A percentile compares a stretch with the other conserved stretches of the same genome.
These are phyloP conservation scores for Phaffia rhodozyma DNA, from an alignment of 1,284 basidiomycete species.

Conservation along the genomic window DNA sequence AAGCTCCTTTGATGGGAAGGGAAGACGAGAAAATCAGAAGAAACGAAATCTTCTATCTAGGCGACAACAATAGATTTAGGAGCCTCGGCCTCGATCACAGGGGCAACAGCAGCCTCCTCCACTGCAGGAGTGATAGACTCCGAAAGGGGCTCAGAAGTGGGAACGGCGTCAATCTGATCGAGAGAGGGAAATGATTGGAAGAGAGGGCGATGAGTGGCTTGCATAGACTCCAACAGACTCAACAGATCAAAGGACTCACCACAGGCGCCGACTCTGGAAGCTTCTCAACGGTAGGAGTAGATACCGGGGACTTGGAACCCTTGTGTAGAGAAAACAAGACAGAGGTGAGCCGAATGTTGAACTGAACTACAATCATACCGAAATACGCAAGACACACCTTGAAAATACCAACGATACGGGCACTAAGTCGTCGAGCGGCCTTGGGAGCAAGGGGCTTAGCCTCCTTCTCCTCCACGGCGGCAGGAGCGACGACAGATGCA, in stretches of 20 bases:
- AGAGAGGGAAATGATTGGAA: neutral
- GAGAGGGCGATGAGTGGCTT: neutral
- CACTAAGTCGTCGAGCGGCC: constrained; percentile 5
- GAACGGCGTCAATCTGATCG: neutral
- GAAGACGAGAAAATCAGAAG: too few species aligned
- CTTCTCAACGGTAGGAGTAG: constrained; percentile 3
- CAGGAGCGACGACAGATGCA: neutral
- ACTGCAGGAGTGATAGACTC: neutral
- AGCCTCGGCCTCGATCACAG: too few species aligned
- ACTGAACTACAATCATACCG: too few species aligned
- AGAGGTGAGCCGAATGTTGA: too few species aligned
- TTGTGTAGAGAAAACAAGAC: neutral
- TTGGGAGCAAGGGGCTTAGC: constrained; percentile 6
- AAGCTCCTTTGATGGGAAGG: too few species aligned
- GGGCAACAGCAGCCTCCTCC: neutral
- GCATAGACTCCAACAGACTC: too few species aligned
- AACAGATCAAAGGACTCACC: neutral
- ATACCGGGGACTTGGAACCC: neutral
- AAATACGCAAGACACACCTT: neutral
- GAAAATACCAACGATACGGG: constrained; percentile 12
- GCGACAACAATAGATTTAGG: neutral
- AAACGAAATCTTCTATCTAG: neutral
- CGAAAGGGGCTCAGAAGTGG: neutral
- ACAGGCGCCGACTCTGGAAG: constrained; percentile 5
- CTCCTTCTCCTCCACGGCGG: constrained; percentile 4